These are phyloP conservation scores for Xylaria arbuscula DNA, from an alignment of 2,329 filamentous ascomycete genomes.

Conservation along the genomic window DNA sequence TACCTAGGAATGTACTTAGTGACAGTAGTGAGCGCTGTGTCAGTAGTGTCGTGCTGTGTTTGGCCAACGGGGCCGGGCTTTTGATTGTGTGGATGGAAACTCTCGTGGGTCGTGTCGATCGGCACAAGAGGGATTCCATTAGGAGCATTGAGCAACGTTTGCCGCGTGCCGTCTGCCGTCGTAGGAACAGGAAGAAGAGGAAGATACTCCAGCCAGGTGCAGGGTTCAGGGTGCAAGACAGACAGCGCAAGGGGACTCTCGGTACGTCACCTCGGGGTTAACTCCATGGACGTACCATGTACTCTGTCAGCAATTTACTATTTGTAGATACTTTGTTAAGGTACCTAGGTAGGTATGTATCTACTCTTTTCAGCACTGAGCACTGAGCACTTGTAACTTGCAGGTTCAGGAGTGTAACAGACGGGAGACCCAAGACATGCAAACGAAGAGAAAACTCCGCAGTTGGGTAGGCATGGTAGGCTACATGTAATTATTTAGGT, in stretches of 20 bases:
- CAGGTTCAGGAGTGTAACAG: neutral
- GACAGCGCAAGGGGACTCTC: neutral
- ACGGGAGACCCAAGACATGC: conserved; percentile 24
- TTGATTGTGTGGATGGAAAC: conserved; percentile 32
- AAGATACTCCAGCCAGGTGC: conserved; percentile 5
- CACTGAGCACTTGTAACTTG: too few species aligned
- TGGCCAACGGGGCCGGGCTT: conserved; percentile 25
- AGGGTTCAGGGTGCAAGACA: conserved; percentile 7
- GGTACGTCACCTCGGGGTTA: neutral
- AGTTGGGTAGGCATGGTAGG: conserved; percentile 24
- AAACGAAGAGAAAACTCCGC: conserved; percentile 22
- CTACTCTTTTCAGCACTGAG: neutral
- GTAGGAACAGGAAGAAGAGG: neutral
- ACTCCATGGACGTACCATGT: neutral
- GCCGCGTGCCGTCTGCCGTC: conserved; percentile 37
- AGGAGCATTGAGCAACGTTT: conserved; percentile 33
- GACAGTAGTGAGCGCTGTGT: neutral
- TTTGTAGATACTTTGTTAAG: neutral
- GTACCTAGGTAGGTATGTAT: neutral
- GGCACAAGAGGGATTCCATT: conserved; percentile 16
- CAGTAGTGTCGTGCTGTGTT: conserved; percentile 9
- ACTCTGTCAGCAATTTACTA: neutral
- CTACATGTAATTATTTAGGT: neutral
- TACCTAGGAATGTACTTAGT: neutral
- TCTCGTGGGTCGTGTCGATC: conserved; percentile 40